Conservation (phyloP, 768 basidiomycete species). For the Suillus weaverae region DNA sequence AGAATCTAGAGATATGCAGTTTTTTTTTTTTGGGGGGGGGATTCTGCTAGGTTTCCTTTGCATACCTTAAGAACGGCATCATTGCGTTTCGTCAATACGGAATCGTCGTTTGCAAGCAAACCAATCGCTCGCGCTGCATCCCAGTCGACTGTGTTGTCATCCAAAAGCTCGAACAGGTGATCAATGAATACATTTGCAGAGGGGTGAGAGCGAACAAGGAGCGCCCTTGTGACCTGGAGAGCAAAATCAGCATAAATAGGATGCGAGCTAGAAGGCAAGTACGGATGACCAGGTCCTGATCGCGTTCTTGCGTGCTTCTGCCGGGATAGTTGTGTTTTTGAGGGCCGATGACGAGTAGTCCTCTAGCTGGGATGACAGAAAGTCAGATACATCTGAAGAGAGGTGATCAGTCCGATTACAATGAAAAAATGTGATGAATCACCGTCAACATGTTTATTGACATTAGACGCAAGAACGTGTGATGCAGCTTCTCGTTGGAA, state of each 20-base stretch:
- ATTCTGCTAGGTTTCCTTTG: background rate
- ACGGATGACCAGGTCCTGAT: constrained; percentile 75
- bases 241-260: constrained; percentile 1
- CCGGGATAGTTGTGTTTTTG: constrained; percentile 27
- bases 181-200: constrained; percentile 56
- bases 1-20: constrained; percentile 51
- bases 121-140: constrained; percentile 79
- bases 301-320: constrained; percentile 47
- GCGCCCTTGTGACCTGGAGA: constrained; percentile 70
- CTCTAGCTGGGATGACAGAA: constrained; percentile 44
- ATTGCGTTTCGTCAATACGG: constrained; percentile 72
- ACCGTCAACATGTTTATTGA: constrained; percentile 82
- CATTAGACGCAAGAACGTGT: constrained; percentile 60
- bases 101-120: constrained; percentile 58
- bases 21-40: background rate
- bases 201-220: constrained; percentile 74
- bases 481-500: constrained; percentile 57
- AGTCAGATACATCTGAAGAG: constrained; percentile 47
- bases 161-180: constrained; percentile 67
- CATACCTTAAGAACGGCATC: constrained; percentile 76
- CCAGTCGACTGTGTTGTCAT: constrained; percentile 62
- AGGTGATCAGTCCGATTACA: background rate
- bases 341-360: constrained; percentile 54
- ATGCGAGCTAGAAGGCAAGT: constrained; percentile 16
- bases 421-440: background rate